A percentile compares a stretch with the other conserved stretches of the same genome.
These are phyloP conservation scores for Zizania latifolia DNA, from an alignment of 176 grass and related monocot species.

Conservation along the genomic window DNA sequence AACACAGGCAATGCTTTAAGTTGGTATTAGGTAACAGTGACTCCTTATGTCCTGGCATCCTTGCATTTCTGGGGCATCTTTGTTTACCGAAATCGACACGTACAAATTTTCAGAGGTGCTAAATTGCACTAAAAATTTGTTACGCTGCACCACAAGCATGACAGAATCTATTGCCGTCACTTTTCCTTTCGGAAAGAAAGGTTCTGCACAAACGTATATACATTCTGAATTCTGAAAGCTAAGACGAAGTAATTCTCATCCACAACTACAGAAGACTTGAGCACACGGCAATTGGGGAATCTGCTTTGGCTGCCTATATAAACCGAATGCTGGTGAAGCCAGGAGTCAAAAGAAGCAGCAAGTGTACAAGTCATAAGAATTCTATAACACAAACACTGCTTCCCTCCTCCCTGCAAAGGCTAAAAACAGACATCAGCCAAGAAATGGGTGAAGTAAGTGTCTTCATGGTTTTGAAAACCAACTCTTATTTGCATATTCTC, in stretches of 20 bases:
- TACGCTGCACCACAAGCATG: neutral
- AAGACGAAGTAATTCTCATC: neutral
- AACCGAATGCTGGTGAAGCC: neutral
- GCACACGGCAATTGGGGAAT: neutral
- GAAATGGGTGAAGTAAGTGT: slow-evolving; percentile 16
- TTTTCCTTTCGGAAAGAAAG: slow-evolving; percentile 16
- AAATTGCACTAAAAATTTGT: neutral
- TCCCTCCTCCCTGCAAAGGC: neutral
- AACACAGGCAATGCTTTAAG: too few relatives aligned
- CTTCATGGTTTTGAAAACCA: neutral
- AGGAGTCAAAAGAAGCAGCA: neutral
- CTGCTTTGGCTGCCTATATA: slow-evolving; percentile 20
- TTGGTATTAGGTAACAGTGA: neutral
- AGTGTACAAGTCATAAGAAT: neutral
- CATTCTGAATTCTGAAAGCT: slow-evolving; percentile 21
- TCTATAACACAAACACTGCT: neutral
- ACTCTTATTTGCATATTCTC: neutral
- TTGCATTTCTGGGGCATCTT: neutral
- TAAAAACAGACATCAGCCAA: neutral
- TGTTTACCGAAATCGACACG: neutral
- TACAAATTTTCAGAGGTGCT: neutral
- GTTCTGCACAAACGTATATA: neutral
- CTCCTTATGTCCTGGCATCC: neutral
- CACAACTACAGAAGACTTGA: neutral
- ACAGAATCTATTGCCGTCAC: slow-evolving; percentile 7